Conservation (phyloP, 2,329 filamentous ascomycete genomes). For the Diatrype stigma region DNA sequence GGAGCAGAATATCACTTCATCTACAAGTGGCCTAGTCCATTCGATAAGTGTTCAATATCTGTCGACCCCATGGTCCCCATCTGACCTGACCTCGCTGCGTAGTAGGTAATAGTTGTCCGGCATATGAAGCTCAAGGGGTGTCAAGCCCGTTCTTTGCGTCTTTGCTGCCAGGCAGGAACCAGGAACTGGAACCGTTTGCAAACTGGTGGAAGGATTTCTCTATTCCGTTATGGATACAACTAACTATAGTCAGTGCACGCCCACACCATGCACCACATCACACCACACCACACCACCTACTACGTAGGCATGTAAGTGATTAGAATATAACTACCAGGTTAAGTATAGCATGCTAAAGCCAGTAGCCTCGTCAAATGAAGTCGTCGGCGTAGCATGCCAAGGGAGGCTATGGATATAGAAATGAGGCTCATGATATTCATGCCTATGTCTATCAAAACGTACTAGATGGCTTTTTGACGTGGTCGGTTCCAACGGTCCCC, state of each 20-base stretch:
- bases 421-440: not conserved
- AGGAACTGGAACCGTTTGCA: no score
- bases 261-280: no score
- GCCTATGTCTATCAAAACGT: not conserved
- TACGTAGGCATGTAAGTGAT: no score
- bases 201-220: no score
- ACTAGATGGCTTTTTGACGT: not conserved
- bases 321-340: no score
- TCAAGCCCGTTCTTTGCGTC: not conserved
- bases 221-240: no score
- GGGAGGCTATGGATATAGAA: not conserved
- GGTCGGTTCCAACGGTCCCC: not conserved
- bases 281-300: no score
- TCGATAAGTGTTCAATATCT: not conserved
- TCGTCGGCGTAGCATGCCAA: not conserved
- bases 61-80: not conserved
- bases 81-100: not conserved
- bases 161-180: no score
- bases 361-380: not conserved
- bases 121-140: not conserved
- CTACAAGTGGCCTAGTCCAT: not conserved
- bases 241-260: no score
- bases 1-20: not conserved
- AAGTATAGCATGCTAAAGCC: no score
- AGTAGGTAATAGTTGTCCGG: not conserved